Evolutionary conservation across 2,329 filamentous ascomycete genomes (phyloP), one percentile per base, ranked within the genome.

Genomic region (Nemania abortiva): DNA sequence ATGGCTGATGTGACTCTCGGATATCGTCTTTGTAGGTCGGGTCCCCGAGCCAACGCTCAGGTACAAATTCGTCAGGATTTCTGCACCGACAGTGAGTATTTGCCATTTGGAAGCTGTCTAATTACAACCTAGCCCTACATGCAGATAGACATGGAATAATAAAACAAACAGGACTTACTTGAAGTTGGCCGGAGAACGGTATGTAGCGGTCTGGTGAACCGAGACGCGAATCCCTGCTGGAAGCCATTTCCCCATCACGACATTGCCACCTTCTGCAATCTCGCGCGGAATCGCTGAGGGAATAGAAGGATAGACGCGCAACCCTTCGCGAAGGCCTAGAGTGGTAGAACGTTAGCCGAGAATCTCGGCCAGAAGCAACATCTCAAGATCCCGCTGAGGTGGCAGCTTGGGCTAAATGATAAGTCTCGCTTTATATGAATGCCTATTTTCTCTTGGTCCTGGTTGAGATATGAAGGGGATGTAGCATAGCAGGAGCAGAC

Each of bases 291-390:
- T 65, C 6, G 71, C 73, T 3, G 68, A 63, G 1, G 74, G 74
- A 3, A 75, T 60, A 0, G 76, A 70, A 10, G 74, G 74, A 45
- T 74, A 77, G 6, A 77, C 45, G 2, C 76, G 73, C 34, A 77
- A 37, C 2, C 69, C 70, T 65, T 77, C 76, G 6, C 69, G 63
- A 22, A 77, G 57, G 49, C 75, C 76, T 68, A 60, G 0, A 13
- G 15, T 3, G 18, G 13, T 15, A 10, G 13, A 37, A 37, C 3
- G 27, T 63, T 29, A 59, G 24, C 10, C n/a, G 11, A 11, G 31
- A 18, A n/a, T 45, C 24, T n/a, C n/a, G 18, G 11, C 50, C 15
- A n/a, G 15, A 27, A 58, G 13, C 11, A 11, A 11, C 24, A 27
- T 15, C 22, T 6, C 56, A 22, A 22, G 18, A 49, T 9, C 42